These are phyloP conservation scores for Citrullus mucosospermus DNA, from an alignment of 306 rosid species.

Conservation along the genomic window DNA sequence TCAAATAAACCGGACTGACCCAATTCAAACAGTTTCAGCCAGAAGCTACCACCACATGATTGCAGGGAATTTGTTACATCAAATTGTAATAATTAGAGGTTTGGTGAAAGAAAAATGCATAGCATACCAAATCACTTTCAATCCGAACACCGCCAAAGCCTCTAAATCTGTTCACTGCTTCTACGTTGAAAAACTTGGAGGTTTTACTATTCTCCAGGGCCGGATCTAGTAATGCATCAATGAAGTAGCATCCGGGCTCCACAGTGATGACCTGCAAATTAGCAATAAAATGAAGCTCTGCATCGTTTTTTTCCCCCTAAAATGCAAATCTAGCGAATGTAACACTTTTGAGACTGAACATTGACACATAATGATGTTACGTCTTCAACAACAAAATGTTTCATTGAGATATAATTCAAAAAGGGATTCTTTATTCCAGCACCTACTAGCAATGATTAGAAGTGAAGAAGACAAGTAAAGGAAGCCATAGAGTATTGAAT, in stretches of 20 bases:
- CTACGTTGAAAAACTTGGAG: conserved; percentile 50
- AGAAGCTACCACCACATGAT: neutral
- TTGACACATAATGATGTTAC: neutral
- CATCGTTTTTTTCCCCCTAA: neutral
- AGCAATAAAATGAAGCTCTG: neutral
- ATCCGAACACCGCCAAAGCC: conserved; percentile 80
- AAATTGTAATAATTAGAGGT: conserved; percentile 5
- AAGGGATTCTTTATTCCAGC: neutral
- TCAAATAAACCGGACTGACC: too few species aligned
- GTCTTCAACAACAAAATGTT: neutral
- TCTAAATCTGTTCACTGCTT: conserved; percentile 39
- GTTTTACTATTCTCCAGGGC: conserved; percentile 50
- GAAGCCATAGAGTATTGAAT: neutral
- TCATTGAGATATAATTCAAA: neutral
- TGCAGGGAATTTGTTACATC: neutral
- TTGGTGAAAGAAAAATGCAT: conserved; percentile 2
- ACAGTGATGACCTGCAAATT: conserved; percentile 70
- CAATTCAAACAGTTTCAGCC: neutral
- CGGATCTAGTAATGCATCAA: conserved; percentile 64
- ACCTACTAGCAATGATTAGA: neutral
- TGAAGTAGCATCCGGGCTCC: conserved; percentile 95
- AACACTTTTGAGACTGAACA: neutral
- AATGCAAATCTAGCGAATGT: neutral
- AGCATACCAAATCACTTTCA: conserved; percentile 74
- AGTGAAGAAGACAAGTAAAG: neutral